These are phyloP conservation scores for Puccinia novopanici DNA, from an alignment of 1,284 basidiomycete species.

Conservation along the genomic window DNA sequence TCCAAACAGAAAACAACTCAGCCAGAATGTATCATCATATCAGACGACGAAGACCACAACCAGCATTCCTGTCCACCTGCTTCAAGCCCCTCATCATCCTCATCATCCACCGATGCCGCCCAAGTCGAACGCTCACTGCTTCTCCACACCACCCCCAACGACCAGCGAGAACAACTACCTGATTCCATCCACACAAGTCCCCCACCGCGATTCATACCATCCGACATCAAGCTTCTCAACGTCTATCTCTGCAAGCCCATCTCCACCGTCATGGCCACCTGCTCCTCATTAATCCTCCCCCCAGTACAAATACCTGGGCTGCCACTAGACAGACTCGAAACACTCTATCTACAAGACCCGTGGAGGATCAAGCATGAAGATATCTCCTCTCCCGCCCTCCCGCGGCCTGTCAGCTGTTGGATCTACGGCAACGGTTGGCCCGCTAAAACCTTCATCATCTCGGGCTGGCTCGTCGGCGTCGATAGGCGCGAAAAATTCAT, in stretches of 20 bases:
- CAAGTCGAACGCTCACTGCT: conserved; percentile 9
- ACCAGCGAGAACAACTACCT: too few relatives aligned
- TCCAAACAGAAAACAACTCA: not conserved
- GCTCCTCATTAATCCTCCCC: conserved; percentile 33
- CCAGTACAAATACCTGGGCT: conserved; percentile 5
- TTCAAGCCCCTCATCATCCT: not conserved
- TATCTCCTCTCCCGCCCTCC: not conserved
- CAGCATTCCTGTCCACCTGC: not conserved
- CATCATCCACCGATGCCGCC: not conserved
- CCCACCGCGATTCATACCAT: conserved; percentile 7
- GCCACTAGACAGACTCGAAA: conserved; percentile 14
- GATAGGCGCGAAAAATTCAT: conserved; percentile 36
- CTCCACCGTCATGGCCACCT: conserved; percentile 29
- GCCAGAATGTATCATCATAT: not conserved
- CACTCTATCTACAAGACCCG: not conserved
- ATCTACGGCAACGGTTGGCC: conserved; percentile 36
- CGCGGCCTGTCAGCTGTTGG: conserved; percentile 21
- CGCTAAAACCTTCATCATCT: conserved; percentile 23
- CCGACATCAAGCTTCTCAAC: conserved; percentile 23
- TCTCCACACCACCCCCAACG: not conserved
- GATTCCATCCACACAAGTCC: not conserved
- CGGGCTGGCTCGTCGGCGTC: conserved; percentile 38
- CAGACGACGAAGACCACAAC: not conserved
- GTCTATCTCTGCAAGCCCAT: conserved; percentile 22
- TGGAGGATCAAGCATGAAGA: conserved; percentile 27